phyloP scores from a whole-genome alignment of 768 basidiomycete species.

The Cytidiella melzeri region DNA sequence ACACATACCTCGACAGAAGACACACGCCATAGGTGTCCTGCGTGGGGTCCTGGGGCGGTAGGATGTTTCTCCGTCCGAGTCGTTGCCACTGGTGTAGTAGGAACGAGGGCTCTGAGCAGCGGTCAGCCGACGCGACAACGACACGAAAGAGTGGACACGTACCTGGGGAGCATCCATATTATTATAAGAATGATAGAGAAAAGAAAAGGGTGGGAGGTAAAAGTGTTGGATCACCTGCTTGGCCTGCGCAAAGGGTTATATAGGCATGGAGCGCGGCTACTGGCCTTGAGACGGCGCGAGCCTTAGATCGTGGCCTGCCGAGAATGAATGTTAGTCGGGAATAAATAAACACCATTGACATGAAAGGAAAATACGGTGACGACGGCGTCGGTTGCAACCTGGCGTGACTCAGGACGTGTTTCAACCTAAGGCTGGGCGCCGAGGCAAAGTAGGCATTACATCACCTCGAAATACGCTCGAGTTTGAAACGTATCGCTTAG shows the following conservation, averaged over 20 bases:
- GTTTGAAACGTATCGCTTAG: conserved; percentile 13
- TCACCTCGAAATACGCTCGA: conserved; percentile 12
- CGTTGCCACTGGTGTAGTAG: conserved; percentile 11
- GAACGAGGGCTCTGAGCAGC: conserved; percentile 1
- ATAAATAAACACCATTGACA: not conserved
- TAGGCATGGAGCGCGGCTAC: not conserved
- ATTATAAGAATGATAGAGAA: not conserved
- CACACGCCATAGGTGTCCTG: conserved; percentile 66
- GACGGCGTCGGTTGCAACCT: not conserved
- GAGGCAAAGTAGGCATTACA: conserved; percentile 8
- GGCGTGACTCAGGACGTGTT: conserved; percentile 7
- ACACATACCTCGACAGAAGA: conserved; percentile 61
- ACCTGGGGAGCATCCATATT: not conserved
- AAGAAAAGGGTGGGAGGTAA: conserved; percentile 1
- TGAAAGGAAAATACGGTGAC: not conserved
- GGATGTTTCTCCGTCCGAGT: conserved; percentile 20
- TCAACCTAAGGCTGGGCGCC: conserved; percentile 6
- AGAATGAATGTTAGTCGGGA: too few species aligned
- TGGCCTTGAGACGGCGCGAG: conserved; percentile 2
- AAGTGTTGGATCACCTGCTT: not conserved
- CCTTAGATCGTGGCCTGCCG: not conserved
- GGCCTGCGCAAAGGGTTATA: not conserved
- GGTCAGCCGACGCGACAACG: not conserved
- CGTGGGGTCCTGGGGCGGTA: conserved; percentile 29
- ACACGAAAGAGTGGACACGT: not conserved